Evolutionary conservation across 2,329 filamentous ascomycete species (phyloP).

Genomic region (Fusarium albosuccineum): DNA sequence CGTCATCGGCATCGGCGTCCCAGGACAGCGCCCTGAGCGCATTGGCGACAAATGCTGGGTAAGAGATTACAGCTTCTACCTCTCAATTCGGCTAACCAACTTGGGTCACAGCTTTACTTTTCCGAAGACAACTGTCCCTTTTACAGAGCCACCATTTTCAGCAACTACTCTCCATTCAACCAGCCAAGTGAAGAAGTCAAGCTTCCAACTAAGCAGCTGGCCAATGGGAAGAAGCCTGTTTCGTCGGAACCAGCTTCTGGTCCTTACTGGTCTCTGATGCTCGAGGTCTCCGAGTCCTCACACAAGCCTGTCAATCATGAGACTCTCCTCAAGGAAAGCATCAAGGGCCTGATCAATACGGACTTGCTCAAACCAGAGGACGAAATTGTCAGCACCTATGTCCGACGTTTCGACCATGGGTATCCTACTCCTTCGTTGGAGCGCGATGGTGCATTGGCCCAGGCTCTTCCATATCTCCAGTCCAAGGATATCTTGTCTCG

Average conservation of each 20-base stretch:
- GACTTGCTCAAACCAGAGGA: conserved; percentile 92
- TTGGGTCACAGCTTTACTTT: conserved; percentile 82
- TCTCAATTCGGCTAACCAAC: background rate
- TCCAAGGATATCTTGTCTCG: conserved; percentile 93
- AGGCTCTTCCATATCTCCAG: conserved; percentile 93
- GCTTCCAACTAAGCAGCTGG: conserved; percentile 87
- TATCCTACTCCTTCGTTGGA: conserved; percentile 96
- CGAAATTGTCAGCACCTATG: conserved; percentile 98
- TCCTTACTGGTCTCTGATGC: conserved; percentile 99
- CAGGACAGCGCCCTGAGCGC: conserved; percentile 89
- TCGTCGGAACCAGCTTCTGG: conserved; percentile 82
- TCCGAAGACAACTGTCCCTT: conserved; percentile 98
- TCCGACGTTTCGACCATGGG: conserved; percentile 97
- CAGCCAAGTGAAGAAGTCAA: conserved; percentile 86
- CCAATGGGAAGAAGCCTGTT: conserved; percentile 83
- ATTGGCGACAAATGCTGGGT: conserved; percentile 99
- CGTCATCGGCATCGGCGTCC: conserved; percentile 95
- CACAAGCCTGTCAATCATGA: conserved; percentile 93
- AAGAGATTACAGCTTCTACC: conserved; percentile 48
- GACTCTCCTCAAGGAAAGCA: conserved; percentile 88
- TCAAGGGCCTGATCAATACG: conserved; percentile 98
- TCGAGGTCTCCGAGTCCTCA: conserved; percentile 95
- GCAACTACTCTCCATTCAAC: conserved; percentile 99
- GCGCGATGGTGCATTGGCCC: conserved; percentile 92
- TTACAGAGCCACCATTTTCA: conserved; percentile 99